Percentiles rank a stretch among this genome's conserved stretches.
Conservation (phyloP, 1,139 yeast species). For the Lodderomyces elongisporus region DNA sequence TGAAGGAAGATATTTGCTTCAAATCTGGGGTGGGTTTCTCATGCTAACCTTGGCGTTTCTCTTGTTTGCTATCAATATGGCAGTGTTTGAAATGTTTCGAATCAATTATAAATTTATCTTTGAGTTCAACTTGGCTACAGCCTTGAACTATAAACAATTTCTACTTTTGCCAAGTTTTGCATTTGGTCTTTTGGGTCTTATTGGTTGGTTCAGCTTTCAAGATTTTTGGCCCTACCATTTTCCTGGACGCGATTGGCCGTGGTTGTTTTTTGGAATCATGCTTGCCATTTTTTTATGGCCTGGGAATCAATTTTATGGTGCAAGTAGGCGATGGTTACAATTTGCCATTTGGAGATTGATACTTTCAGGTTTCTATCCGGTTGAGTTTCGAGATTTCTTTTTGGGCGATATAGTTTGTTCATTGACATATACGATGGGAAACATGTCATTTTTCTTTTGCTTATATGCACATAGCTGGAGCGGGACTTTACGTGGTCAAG, state of each 20-base stretch:
- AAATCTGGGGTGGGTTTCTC: conserved; percentile 91
- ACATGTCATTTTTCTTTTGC: conserved; percentile 80
- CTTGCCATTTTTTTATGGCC: conserved; percentile 60
- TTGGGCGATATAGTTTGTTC: conserved; percentile 88
- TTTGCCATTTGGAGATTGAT: conserved; percentile 67
- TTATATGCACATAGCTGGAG: conserved; percentile 68
- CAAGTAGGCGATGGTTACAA: conserved; percentile 70
- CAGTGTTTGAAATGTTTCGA: conserved; percentile 66
- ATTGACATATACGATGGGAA: conserved; percentile 81
- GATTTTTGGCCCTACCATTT: conserved; percentile 59
- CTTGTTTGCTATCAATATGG: conserved; percentile 64
- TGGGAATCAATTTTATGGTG: conserved; percentile 44
- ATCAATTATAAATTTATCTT: conserved; percentile 90
- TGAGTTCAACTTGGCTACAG: conserved; percentile 72
- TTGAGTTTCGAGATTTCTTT: conserved; percentile 91
- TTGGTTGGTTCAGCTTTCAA: conserved; percentile 72
- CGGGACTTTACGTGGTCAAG: conserved; percentile 35
- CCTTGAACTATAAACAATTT: conserved; percentile 63
- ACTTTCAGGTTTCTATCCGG: conserved; percentile 85
- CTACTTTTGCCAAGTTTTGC: conserved; percentile 58
- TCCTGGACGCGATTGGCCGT: conserved; percentile 76
- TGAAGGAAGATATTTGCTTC: conserved; percentile 59
- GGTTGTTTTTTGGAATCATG: conserved; percentile 61
- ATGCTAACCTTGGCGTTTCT: conserved; percentile 54
- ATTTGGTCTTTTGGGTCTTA: conserved; percentile 51